phyloP scores from a whole-genome alignment of 2,329 filamentous ascomycete genomes.

The Ramichloridium luteum region DNA sequence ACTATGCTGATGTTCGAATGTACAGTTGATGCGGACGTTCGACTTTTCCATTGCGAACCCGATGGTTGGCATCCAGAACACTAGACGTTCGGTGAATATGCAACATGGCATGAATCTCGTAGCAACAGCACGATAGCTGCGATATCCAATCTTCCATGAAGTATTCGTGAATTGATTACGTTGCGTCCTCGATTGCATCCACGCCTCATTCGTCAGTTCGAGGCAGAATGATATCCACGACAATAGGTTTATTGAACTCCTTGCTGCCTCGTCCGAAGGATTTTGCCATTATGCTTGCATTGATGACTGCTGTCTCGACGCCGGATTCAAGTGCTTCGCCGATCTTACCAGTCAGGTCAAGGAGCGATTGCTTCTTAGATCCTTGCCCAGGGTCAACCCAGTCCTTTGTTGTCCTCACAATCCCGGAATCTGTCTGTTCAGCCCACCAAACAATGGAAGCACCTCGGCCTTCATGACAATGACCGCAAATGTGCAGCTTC shows the following conservation, averaged over 20 bases:
- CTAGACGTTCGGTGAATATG: too few relatives aligned
- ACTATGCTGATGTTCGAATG: too few relatives aligned
- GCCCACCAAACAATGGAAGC: slow-evolving; percentile 50
- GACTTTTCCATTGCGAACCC: background rate
- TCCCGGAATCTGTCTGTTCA: slow-evolving; percentile 19
- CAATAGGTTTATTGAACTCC: slow-evolving; percentile 63
- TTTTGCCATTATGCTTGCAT: slow-evolving; percentile 61
- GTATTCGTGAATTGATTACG: too few relatives aligned
- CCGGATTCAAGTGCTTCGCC: slow-evolving; percentile 17
- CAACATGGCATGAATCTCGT: too few relatives aligned
- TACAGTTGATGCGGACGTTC: too few relatives aligned
- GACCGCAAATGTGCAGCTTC: slow-evolving; percentile 55
- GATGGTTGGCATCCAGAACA: slow-evolving; percentile 1
- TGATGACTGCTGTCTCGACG: slow-evolving; percentile 67
- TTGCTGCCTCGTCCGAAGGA: slow-evolving; percentile 44
- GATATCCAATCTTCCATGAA: too few relatives aligned
- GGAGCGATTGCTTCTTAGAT: slow-evolving; percentile 49
- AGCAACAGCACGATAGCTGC: too few relatives aligned
- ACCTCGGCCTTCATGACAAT: slow-evolving; percentile 58
- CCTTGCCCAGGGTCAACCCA: slow-evolving; percentile 50
- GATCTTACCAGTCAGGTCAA: slow-evolving; percentile 45
- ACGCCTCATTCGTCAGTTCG: background rate
- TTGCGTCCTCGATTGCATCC: too few relatives aligned
- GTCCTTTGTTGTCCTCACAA: too few relatives aligned
- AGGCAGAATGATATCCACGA: slow-evolving; percentile 69